Base-by-base conservation (phyloP, 371 early-diverging fungal genomes). In the Actinomortierella ambigua region DNA sequence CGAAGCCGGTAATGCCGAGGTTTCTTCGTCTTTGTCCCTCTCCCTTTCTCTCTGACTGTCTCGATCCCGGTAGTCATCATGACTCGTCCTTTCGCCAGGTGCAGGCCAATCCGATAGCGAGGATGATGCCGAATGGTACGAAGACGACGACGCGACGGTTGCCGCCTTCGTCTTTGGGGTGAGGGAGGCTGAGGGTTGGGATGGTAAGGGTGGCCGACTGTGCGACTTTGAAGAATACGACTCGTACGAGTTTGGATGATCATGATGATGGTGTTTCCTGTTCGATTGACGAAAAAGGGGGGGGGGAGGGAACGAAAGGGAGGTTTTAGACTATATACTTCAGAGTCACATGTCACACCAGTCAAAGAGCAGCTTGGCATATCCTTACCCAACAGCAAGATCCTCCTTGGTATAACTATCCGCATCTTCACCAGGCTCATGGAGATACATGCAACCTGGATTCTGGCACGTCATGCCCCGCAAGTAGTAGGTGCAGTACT, bases 401-500 rank as follows among this genome's bases (percentile, higher is more conserved):
- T 86, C 87, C 42, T 87, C 87, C 59, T 86, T 88, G 23, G 79
- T 84, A 46, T 80, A 87, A 63, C 87, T 87, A 56, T 87, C 88
- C 7, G 94, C 95, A 59, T 95, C 96, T 62, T 96, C 95, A 1
- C 95, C 96, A 24, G 92, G 94, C 69, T 98, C 98, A 78, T 98
- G 99, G 53, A 98, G 75, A 68, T 94, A 97, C 82, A 95, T 88
- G 76, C 99, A 98, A 13, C 86, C 88, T 11, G 93, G 90, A 67
- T 95, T 97, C 63, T 93, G 96, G 73, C 99, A 98, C 1, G 86
- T 76, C 79, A 93, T 91, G 64, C 90, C 92, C 24, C 94, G 90
- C 46, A 98, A 79, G 75, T 93, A 98, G 73, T 92, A 94, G 11
- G 97, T 90, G 76, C 99, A 98, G 76, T 98, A 98, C 77, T 97